These are phyloP conservation scores for Rhizopogon parksii DNA, from an alignment of 1,284 basidiomycete species.

Conservation along the genomic window DNA sequence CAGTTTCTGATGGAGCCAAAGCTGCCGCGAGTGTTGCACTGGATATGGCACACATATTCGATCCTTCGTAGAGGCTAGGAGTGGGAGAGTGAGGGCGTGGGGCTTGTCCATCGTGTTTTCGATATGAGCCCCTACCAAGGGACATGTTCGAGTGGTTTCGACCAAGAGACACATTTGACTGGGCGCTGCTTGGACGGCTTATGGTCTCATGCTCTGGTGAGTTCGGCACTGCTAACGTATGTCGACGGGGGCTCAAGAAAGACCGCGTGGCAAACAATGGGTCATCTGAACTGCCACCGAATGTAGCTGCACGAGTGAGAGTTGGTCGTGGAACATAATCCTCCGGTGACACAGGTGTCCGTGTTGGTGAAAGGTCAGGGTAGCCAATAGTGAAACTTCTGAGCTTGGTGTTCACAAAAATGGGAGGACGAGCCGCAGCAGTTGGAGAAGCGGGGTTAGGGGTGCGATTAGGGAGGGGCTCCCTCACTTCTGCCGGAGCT, in stretches of 20 bases:
- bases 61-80: conserved; percentile 8
- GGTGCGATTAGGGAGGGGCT: not conserved
- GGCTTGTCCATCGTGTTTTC: conserved; percentile 12
- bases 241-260: conserved; percentile 4
- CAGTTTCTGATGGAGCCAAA: not conserved
- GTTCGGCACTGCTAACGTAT: conserved; percentile 8
- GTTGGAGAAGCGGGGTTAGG: not conserved
- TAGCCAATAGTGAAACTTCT: not conserved
- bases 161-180: conserved; percentile 8
- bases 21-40: conserved; percentile 5
- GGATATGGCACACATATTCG: conserved; percentile 7
- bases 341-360: not conserved
- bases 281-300: conserved; percentile 9
- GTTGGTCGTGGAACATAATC: not conserved
- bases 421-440: not conserved
- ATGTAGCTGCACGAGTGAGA: conserved; percentile 10
- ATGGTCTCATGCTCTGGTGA: conserved; percentile 4
- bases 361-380: not conserved
- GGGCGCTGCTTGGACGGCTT: conserved; percentile 4
- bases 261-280: conserved; percentile 1
- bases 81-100: conserved; percentile 11
- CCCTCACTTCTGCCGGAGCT: not conserved
- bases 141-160: conserved; percentile 9
- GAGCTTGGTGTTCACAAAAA: conserved; percentile 1
- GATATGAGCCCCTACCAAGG: conserved; percentile 10